phyloP scores from a whole-genome alignment of 768 basidiomycete genomes.

The Leucocoprinus leucothites region DNA sequence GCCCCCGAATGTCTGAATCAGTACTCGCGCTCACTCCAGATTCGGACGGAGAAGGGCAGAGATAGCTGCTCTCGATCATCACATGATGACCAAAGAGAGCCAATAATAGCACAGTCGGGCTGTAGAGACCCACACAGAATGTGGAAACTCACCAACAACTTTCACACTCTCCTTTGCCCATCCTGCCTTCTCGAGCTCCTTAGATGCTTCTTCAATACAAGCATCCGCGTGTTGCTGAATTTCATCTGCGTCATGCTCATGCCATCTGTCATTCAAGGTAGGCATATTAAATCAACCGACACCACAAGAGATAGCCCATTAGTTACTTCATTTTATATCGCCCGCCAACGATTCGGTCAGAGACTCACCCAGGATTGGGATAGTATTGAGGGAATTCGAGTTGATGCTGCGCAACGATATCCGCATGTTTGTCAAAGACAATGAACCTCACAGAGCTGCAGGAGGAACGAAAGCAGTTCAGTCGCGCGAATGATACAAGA shows the following conservation, averaged over 20 bases:
- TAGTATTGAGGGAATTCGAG: slow-evolving; percentile 94
- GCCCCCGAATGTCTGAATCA: slow-evolving; percentile 1
- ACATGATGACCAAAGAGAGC: slow-evolving; percentile 16
- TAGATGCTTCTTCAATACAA: slow-evolving; percentile 73
- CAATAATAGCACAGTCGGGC: not conserved
- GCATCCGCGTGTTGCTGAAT: slow-evolving; percentile 70
- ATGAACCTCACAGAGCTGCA: slow-evolving; percentile 87
- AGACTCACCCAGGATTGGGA: slow-evolving; percentile 75
- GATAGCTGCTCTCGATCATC: slow-evolving; percentile 12
- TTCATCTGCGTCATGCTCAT: slow-evolving; percentile 88
- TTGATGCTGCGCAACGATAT: slow-evolving; percentile 87
- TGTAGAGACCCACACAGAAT: not conserved
- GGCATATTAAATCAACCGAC: not conserved
- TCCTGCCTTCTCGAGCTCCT: slow-evolving; percentile 68
- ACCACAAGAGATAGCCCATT: not conserved
- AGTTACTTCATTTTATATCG: not conserved
- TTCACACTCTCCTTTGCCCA: slow-evolving; percentile 82
- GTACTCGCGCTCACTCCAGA: not conserved
- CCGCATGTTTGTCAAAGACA: slow-evolving; percentile 82
- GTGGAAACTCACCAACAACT: slow-evolving; percentile 71
- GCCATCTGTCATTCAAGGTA: slow-evolving; percentile 60
- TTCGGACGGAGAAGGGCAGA: no score
- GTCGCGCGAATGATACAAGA: not conserved
- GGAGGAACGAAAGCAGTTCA: not conserved
- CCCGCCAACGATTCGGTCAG: not conserved